Evolutionary conservation across 768 basidiomycete genomes (phyloP).

Genomic region (Russula sp.): DNA sequence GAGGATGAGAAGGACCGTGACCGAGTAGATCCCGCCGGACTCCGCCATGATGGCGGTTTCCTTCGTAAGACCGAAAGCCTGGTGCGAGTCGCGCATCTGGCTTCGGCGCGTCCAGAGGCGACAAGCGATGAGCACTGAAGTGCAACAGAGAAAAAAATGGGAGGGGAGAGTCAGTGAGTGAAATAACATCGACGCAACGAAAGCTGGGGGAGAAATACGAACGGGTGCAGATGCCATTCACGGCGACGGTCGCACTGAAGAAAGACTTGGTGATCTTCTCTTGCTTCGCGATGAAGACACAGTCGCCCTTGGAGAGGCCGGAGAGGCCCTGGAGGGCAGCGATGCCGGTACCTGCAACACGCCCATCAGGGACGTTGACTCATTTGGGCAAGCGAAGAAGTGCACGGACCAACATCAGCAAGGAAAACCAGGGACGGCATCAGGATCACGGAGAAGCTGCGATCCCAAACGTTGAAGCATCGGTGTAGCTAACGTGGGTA

Average conservation of each 20-base stretch:
- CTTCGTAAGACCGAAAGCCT: constrained; percentile 11
- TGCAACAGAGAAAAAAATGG: not conserved
- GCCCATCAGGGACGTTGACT: not conserved
- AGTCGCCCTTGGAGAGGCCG: constrained; percentile 20
- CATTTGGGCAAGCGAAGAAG: not conserved
- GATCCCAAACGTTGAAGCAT: constrained; percentile 26
- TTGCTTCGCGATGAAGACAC: constrained; percentile 23
- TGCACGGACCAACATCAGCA: constrained; percentile 26
- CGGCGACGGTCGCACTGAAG: constrained; percentile 24
- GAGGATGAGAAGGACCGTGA: constrained; percentile 9
- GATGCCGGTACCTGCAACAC: constrained; percentile 20
- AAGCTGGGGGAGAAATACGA: constrained; percentile 3
- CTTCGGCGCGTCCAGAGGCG: constrained; percentile 25
- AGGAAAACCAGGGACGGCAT: constrained; percentile 25
- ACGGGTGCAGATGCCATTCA: constrained; percentile 28
- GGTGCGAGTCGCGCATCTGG: constrained; percentile 12
- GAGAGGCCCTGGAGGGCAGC: constrained; percentile 22
- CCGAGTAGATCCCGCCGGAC: constrained; percentile 17
- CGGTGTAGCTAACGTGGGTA: constrained; percentile 23
- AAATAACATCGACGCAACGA: not conserved
- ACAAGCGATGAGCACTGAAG: constrained; percentile 24
- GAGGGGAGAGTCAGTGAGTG: not conserved
- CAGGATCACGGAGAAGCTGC: constrained; percentile 14
- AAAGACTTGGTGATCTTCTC: constrained; percentile 24
- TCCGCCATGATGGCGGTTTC: constrained; percentile 15